Percentiles rank a stretch among this genome's conserved stretches.
Conservation (phyloP, 345 rosid species). For the Gossypioides kirkii region DNA sequence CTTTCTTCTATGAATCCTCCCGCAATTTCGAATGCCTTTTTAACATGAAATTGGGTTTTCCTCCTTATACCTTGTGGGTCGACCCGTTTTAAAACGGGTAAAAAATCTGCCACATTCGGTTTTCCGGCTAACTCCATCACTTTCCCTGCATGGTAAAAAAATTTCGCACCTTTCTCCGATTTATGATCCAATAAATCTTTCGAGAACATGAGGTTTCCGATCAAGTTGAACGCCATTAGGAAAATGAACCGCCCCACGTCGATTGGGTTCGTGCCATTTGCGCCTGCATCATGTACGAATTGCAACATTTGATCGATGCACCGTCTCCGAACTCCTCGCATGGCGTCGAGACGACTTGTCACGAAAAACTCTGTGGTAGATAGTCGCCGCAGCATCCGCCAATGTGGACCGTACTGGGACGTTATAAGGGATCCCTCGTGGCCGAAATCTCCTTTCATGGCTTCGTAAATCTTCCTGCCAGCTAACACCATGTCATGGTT, state of each 20-base stretch:
- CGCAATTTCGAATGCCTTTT: conserved; percentile 57
- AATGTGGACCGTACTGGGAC: conserved; percentile 67
- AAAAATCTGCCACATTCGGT: conserved; percentile 73
- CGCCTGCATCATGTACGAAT: conserved; percentile 42
- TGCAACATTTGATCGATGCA: conserved; percentile 54
- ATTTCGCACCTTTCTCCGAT: conserved; percentile 52
- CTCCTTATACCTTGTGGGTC: conserved; percentile 80
- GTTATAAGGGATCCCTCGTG: conserved; percentile 67
- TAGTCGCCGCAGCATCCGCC: conserved; percentile 69
- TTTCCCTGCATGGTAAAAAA: conserved; percentile 60
- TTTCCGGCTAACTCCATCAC: conserved; percentile 78
- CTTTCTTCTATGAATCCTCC: conserved; percentile 62
- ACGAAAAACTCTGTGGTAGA: conserved; percentile 66
- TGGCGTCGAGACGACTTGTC: conserved; percentile 53
- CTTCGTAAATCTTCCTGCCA: conserved; percentile 73
- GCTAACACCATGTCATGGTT: conserved; percentile 65
- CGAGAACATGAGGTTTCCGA: conserved; percentile 68
- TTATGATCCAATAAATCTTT: conserved; percentile 57
- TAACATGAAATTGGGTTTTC: conserved; percentile 56
- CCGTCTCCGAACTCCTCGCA: conserved; percentile 33
- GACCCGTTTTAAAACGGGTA: conserved; percentile 50
- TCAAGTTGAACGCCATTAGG: conserved; percentile 70
- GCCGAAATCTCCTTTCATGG: conserved; percentile 59
- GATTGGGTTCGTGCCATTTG: conserved; percentile 37
- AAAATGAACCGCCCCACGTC: conserved; percentile 61